phyloP scores from a whole-genome alignment of 345 rosid genomes.

The Hibiscus syriacus region DNA sequence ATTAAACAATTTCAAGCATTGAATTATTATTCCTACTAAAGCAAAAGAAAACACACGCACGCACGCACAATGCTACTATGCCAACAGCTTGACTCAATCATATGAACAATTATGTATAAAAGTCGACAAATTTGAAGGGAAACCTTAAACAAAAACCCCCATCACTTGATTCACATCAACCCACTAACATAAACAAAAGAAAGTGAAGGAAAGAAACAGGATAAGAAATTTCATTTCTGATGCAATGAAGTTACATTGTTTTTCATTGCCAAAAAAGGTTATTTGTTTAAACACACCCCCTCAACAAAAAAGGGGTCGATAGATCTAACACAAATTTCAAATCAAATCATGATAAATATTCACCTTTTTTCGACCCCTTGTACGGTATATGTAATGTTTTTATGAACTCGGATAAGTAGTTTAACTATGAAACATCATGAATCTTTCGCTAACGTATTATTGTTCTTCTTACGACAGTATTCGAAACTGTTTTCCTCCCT shows the following conservation, averaged over 20 bases:
- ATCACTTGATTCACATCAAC: neutral
- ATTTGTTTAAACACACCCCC: neutral
- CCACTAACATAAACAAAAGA: neutral
- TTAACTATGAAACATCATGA: neutral
- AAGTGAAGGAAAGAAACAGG: neutral
- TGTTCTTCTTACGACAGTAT: slow-evolving; percentile 34
- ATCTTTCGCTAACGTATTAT: neutral
- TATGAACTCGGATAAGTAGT: no score
- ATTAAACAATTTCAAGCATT: no score
- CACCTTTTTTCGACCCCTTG: neutral
- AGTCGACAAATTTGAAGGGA: no score
- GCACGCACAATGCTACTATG: no score
- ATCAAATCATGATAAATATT: neutral
- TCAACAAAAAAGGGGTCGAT: neutral
- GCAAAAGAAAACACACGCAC: no score
- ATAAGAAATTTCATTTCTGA: neutral
- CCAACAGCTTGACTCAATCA: no score
- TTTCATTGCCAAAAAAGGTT: neutral
- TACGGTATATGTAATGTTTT: neutral
- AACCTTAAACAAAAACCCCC: no score
- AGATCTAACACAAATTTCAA: neutral
- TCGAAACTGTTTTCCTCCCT: slow-evolving; percentile 52
- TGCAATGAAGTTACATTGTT: neutral
- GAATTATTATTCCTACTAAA: no score
- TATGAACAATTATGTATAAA: no score